Conservation (phyloP, 352 stramenopile genomes). For the Aphanomyces cochlioides region DNA sequence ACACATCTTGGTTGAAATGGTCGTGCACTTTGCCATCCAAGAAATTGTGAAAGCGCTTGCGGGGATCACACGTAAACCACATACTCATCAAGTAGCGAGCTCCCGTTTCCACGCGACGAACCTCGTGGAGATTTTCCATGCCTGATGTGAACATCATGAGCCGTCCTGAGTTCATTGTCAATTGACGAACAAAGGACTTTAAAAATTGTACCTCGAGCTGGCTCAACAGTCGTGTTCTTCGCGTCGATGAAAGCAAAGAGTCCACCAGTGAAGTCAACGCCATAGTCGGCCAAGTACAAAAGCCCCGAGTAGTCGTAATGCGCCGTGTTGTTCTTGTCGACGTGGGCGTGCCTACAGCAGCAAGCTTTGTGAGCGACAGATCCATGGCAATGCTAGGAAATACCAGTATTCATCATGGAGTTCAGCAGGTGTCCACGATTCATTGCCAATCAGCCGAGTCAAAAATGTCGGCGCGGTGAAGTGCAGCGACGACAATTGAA, state of each 20-base stretch:
- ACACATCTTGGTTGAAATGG: constrained; percentile 35
- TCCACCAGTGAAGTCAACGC: constrained; percentile 83
- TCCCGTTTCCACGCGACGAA: constrained; percentile 67
- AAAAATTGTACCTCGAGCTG: constrained; percentile 43
- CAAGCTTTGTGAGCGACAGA: neutral
- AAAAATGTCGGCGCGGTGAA: constrained; percentile 94
- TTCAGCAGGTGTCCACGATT: constrained; percentile 65
- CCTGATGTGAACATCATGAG: constrained; percentile 89
- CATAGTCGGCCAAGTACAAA: constrained; percentile 81
- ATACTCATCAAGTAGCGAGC: constrained; percentile 87
- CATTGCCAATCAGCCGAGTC: constrained; percentile 82
- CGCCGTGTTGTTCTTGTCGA: constrained; percentile 91
- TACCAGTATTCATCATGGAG: constrained; percentile 92
- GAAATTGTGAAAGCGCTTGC: constrained; percentile 85
- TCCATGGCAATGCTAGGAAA: neutral
- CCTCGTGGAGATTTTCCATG: constrained; percentile 85
- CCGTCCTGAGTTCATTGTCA: constrained; percentile 32
- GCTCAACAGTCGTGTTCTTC: constrained; percentile 64
- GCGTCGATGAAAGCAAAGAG: constrained; percentile 88
- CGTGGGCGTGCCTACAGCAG: constrained; percentile 68
- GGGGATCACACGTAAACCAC: constrained; percentile 91
- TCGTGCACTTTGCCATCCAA: constrained; percentile 83
- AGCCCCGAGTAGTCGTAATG: constrained; percentile 92
- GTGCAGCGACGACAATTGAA: constrained; percentile 70
- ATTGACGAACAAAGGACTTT: neutral